Evolutionary conservation across 495 filamentous ascomycete genomes (phyloP).

Genomic region (Penicillium cosmopolitanum): DNA sequence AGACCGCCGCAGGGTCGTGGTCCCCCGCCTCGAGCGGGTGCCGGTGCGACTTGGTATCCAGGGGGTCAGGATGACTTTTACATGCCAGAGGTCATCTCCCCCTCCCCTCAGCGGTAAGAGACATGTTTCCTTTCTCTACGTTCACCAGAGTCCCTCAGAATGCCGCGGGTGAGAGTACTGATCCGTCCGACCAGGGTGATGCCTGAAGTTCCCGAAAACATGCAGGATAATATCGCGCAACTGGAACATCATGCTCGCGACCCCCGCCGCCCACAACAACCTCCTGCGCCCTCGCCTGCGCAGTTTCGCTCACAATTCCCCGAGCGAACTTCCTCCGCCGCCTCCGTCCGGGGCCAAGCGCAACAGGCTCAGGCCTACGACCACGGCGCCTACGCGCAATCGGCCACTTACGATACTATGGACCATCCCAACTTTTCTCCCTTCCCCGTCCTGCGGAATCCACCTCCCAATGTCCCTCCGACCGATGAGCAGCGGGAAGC

Average conservation of each 20-base stretch:
- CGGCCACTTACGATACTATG: constrained; percentile 48
- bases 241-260: constrained; percentile 77
- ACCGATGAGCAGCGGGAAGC: constrained; percentile 93
- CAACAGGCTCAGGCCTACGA: constrained; percentile 36
- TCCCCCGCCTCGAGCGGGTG: constrained; percentile 39
- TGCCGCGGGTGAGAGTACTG: constrained; percentile 31
- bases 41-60: constrained; percentile 89
- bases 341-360: constrained; percentile 39
- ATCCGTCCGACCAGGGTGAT: constrained; percentile 59
- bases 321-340: constrained; percentile 45
- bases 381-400: constrained; percentile 44
- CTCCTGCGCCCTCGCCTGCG: constrained; percentile 23
- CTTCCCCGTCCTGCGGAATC: constrained; percentile 81
- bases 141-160: constrained; percentile 8
- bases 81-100: constrained; percentile 76
- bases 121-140: background rate
- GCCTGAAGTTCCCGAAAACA: constrained; percentile 80
- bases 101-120: constrained; percentile 85
- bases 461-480: constrained; percentile 87
- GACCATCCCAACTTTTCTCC: constrained; percentile 85
- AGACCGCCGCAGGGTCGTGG: constrained; percentile 41
- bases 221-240: constrained; percentile 87
- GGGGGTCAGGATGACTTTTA: constrained; percentile 89
- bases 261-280: constrained; percentile 46
- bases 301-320: constrained; percentile 47